These are phyloP conservation scores for Domatiomyces globalis DNA, from an alignment of 2,329 filamentous ascomycete species.

Conservation along the genomic window DNA sequence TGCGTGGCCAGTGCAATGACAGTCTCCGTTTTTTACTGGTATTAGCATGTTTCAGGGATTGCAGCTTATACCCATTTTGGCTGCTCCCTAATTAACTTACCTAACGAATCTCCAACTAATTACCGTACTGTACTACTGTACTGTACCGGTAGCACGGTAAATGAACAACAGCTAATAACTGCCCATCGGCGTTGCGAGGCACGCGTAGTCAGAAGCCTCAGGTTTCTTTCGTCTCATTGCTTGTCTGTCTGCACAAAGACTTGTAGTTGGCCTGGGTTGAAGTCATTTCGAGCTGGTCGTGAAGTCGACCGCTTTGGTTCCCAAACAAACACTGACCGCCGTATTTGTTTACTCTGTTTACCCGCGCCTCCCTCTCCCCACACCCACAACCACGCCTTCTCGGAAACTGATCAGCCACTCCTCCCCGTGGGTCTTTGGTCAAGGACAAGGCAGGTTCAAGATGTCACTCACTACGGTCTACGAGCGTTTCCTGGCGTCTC, in stretches of 20 bases:
- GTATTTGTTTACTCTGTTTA: background rate
- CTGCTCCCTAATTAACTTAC: too few species aligned
- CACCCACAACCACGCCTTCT: background rate
- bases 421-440: background rate
- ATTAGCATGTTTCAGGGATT: background rate
- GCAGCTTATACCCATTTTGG: too few species aligned
- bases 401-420: background rate
- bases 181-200: background rate
- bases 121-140: background rate
- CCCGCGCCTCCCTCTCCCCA: background rate
- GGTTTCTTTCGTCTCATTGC: background rate
- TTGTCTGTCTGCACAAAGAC: background rate
- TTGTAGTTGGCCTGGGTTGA: background rate
- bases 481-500: constrained; percentile 56
- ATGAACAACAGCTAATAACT: background rate
- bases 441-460: constrained; percentile 1
- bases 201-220: background rate
- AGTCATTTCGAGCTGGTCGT: background rate
- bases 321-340: background rate
- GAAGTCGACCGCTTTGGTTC: background rate
- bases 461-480: constrained; percentile 42
- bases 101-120: background rate
- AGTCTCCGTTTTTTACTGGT: background rate
- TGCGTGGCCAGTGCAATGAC: background rate
- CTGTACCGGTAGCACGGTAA: too few species aligned